Base-by-base conservation (phyloP, 108 stramenopile species). In the Aurantiochytrium sp. region DNA sequence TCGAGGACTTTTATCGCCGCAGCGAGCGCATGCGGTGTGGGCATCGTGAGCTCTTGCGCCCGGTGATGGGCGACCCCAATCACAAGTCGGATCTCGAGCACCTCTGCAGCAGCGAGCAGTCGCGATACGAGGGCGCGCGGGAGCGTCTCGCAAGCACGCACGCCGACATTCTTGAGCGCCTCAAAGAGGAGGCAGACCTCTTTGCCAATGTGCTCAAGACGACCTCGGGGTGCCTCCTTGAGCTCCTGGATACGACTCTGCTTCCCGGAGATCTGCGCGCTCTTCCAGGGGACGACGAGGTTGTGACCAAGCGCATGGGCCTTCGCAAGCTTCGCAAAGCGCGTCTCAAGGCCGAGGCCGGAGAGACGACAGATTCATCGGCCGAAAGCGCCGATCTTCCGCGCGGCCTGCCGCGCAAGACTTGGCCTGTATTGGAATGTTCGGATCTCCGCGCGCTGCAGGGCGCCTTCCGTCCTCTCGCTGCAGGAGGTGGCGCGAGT, bases 291-390 rank as follows among this genome's bases (percentile, higher is more conserved):
- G 73, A 81, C 32, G 73, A 81, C 42, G 42, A 48, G 1, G 73
- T 81, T 41, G 73, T 81, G 12, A 81, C 73, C 24, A 81, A 81
- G 24, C 39, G 73, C n/a, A 81, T 81, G 73, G 73, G 73, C 1
- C 45, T 81, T 24, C 39, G 45, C n/a, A 41, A 30, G 17, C 24
- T 81, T 6, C 39, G 73, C 21, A 81, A 81, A 42, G 45, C 73
- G 10, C 39, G 73, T 19, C 59, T 65, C 3, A 30, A 65, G 59
- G 59, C 34, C 10, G 59, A 65, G 19, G 34, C 59, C 10, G 34
- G 34, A 12, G 59, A 65, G 34, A 30, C 0, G 59, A 27, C 27
- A 34, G 59, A 65, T 65, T 2, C 59, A 12, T 8, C 8, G 32
- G 24, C 6, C 4, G 32, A 6, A 1, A 19, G 32, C 34, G 34